phyloP scores from a whole-genome alignment of 1,139 yeast genomes.

The Hansenula sp. region DNA sequence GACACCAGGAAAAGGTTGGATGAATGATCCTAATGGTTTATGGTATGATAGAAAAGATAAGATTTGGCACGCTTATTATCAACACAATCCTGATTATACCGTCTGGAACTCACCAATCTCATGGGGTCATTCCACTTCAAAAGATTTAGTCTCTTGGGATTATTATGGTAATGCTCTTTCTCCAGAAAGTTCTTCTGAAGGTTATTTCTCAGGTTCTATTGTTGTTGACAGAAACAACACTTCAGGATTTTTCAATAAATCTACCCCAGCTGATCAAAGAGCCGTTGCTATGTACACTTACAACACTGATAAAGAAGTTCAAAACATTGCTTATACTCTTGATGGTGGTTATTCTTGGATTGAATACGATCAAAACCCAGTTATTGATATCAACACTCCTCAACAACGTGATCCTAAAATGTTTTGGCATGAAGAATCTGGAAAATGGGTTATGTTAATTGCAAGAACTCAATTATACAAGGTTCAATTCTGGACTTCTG shows the following conservation, averaged over 20 bases:
- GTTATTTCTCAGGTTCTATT: conserved; percentile 32
- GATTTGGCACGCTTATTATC: conserved; percentile 30
- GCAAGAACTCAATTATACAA: conserved; percentile 31
- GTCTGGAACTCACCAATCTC: conserved; percentile 26
- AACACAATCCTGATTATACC: conserved; percentile 28
- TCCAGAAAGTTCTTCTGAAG: conserved; percentile 23
- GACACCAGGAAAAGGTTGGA: conserved; percentile 24
- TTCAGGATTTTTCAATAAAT: conserved; percentile 28
- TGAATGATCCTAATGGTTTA: conserved; percentile 26
- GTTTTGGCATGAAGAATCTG: conserved; percentile 29
- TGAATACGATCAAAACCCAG: conserved; percentile 29
- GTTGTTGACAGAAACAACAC: conserved; percentile 33
- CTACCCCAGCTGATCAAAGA: conserved; percentile 24
- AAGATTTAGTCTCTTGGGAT: conserved; percentile 30
- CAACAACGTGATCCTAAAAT: conserved; percentile 39
- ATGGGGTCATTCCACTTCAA: conserved; percentile 35
- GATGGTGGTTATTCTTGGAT: conserved; percentile 34
- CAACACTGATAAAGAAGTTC: conserved; percentile 25
- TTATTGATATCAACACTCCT: conserved; percentile 25
- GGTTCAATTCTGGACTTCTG: conserved; percentile 28
- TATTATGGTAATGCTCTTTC: conserved; percentile 27
- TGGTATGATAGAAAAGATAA: conserved; percentile 22
- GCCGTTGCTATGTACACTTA: conserved; percentile 33
- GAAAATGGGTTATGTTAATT: conserved; percentile 33
- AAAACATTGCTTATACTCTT: conserved; percentile 29